These are phyloP conservation scores for Penicillium antarcticum DNA, from an alignment of 495 filamentous ascomycete species.

Conservation along the genomic window DNA sequence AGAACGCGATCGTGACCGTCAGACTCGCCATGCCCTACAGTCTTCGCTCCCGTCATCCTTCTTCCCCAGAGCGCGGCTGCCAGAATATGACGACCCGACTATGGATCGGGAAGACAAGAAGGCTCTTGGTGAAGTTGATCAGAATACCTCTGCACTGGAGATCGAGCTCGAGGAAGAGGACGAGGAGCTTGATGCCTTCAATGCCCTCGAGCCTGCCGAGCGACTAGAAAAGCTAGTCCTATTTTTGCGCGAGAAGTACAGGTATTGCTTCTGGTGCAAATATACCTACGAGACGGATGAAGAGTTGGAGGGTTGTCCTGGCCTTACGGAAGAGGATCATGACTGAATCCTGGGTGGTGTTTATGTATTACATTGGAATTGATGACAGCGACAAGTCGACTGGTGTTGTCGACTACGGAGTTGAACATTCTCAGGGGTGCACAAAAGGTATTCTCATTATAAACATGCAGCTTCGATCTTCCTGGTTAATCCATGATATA, in stretches of 20 bases:
- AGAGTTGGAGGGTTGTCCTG: constrained; percentile 85
- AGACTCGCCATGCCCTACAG: constrained; percentile 68
- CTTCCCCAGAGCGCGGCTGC: constrained; percentile 44
- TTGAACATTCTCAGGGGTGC: neutral
- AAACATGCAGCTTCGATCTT: constrained; percentile 13
- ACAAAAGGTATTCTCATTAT: constrained; percentile 9
- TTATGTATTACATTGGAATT: neutral
- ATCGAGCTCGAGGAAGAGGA: constrained; percentile 84
- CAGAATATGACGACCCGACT: constrained; percentile 49
- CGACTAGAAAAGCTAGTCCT: constrained; percentile 60
- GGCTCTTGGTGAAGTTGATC: constrained; percentile 47
- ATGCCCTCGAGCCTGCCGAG: constrained; percentile 61
- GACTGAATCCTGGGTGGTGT: constrained; percentile 48
- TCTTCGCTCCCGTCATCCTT: constrained; percentile 53
- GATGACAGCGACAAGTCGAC: neutral
- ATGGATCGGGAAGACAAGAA: constrained; percentile 54
- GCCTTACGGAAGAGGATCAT: constrained; percentile 87
- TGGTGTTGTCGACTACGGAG: neutral
- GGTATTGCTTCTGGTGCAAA: constrained; percentile 98
- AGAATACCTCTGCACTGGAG: constrained; percentile 42
- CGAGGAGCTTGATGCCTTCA: constrained; percentile 79
- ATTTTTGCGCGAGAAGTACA: constrained; percentile 64
- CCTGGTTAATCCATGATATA: constrained; percentile 21
- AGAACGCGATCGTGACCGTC: constrained; percentile 64
- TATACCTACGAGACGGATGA: constrained; percentile 60